Percentiles rank a stretch among this genome's conserved stretches.
phyloP scores from a whole-genome alignment of 805 yeast species.

The Spathaspora girioi region DNA sequence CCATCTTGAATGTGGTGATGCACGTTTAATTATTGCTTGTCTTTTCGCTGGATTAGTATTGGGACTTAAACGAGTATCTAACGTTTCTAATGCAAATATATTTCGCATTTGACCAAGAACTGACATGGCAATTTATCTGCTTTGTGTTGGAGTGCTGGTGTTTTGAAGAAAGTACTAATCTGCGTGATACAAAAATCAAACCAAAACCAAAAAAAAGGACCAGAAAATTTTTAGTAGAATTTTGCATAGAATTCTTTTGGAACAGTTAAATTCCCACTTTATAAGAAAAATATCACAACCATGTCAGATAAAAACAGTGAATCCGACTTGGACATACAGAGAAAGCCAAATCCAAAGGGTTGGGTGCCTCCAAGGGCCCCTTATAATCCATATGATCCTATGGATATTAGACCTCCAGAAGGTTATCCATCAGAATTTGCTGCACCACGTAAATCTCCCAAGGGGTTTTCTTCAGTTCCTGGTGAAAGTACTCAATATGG shows the following conservation, averaged over 20 bases:
- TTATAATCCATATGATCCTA: conserved; percentile 80
- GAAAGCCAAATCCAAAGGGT: conserved; percentile 73
- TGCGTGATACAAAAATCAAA: not conserved
- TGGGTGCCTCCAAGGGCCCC: conserved; percentile 84
- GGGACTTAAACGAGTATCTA: conserved; percentile 49
- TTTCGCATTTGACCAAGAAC: conserved; percentile 12
- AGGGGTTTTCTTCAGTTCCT: conserved; percentile 56
- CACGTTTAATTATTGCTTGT: conserved; percentile 26
- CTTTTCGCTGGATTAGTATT: conserved; percentile 29
- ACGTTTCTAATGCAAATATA: conserved; percentile 49
- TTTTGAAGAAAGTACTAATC: not conserved
- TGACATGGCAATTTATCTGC: not conserved
- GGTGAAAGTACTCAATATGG: conserved; percentile 64
- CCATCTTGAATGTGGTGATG: conserved; percentile 60
- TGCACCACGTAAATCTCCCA: conserved; percentile 58
- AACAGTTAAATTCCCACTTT: not conserved
- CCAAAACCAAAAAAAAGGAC: not conserved
- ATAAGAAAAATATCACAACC: too few species aligned
- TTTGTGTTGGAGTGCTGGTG: not conserved
- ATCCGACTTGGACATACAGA: conserved; percentile 30
- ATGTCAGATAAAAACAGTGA: conserved; percentile 2
- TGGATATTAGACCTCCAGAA: conserved; percentile 71
- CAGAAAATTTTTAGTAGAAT: not conserved
- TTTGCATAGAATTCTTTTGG: not conserved
- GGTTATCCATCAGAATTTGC: conserved; percentile 84